Conservation (phyloP, 2,329 filamentous ascomycete genomes). For the Paecilomyces variotii region DNA sequence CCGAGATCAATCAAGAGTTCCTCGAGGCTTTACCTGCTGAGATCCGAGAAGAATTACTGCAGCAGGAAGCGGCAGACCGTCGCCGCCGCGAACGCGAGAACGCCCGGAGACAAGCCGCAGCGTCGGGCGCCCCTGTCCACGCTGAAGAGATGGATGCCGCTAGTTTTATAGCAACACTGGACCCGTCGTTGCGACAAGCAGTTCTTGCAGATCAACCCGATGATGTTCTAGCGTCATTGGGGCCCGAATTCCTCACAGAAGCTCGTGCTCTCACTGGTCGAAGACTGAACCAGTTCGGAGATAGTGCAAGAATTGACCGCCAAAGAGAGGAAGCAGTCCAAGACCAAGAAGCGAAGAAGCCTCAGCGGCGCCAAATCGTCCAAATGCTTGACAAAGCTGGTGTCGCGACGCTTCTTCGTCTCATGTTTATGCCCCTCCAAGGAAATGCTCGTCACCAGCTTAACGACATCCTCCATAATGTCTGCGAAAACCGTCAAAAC, state of each 20-base stretch:
- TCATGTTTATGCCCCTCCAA: constrained; percentile 95
- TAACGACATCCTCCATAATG: constrained; percentile 78
- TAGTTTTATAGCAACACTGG: constrained; percentile 84
- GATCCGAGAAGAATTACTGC: constrained; percentile 80
- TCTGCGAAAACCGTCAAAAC: constrained; percentile 95
- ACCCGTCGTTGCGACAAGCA: constrained; percentile 73
- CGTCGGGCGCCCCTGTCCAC: constrained; percentile 41
- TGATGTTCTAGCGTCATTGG: constrained; percentile 73
- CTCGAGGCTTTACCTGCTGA: constrained; percentile 86
- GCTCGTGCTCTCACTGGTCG: constrained; percentile 62
- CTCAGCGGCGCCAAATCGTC: constrained; percentile 70
- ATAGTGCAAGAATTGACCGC: constrained; percentile 30
- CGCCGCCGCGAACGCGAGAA: constrained; percentile 82
- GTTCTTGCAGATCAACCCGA: constrained; percentile 89
- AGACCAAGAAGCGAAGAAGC: constrained; percentile 51
- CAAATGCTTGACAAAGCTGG: constrained; percentile 97
- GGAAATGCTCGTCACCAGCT: constrained; percentile 76
- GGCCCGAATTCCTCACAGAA: constrained; percentile 78
- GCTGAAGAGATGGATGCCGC: constrained; percentile 85
- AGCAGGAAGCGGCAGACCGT: constrained; percentile 82
- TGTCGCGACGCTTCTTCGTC: constrained; percentile 87
- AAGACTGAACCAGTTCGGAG: constrained; percentile 47
- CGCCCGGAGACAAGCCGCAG: constrained; percentile 58
- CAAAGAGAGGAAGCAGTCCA: constrained; percentile 28
- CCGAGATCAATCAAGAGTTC: constrained; percentile 77